phyloP scores from a whole-genome alignment of 192 early-diverging fungal species.

The Entomortierella lignicola region DNA sequence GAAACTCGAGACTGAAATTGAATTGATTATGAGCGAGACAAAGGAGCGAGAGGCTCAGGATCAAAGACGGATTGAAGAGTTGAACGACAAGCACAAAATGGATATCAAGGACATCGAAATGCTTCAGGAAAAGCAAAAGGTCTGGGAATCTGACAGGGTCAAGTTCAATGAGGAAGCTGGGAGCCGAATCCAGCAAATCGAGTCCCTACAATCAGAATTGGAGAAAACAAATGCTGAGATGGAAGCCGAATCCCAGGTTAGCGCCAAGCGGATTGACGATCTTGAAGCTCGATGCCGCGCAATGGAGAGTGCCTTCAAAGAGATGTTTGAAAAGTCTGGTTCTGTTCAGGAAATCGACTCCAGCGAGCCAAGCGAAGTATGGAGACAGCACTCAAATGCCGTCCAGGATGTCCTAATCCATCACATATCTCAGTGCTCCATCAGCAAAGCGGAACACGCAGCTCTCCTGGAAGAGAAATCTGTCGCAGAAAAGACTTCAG shows the following conservation, averaged over 20 bases:
- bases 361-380: neutral
- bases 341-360: constrained; percentile 5
- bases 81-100: constrained; percentile 10
- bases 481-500: neutral
- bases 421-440: constrained; percentile 13
- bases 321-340: constrained; percentile 17
- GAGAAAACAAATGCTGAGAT: neutral
- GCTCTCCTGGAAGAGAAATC: constrained; percentile 18
- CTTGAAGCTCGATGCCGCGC: constrained; percentile 21
- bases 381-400: constrained; percentile 20
- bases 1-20: constrained; percentile 16
- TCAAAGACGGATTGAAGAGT: constrained; percentile 25
- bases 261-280: constrained; percentile 7
- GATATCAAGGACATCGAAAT: constrained; percentile 18
- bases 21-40: constrained; percentile 9
- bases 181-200: constrained; percentile 3
- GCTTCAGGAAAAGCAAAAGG: constrained; percentile 15
- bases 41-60: constrained; percentile 6
- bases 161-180: constrained; percentile 4
- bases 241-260: constrained; percentile 12
- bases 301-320: constrained; percentile 30
- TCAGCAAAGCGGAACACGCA: constrained; percentile 30
- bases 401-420: constrained; percentile 14
- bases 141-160: constrained; percentile 18
- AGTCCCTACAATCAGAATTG: constrained; percentile 10